Percentiles rank a stretch among this genome's conserved stretches.
phyloP scores from a whole-genome alignment of 441 rosid genomes.

The Pelargonium citronellum region DNA sequence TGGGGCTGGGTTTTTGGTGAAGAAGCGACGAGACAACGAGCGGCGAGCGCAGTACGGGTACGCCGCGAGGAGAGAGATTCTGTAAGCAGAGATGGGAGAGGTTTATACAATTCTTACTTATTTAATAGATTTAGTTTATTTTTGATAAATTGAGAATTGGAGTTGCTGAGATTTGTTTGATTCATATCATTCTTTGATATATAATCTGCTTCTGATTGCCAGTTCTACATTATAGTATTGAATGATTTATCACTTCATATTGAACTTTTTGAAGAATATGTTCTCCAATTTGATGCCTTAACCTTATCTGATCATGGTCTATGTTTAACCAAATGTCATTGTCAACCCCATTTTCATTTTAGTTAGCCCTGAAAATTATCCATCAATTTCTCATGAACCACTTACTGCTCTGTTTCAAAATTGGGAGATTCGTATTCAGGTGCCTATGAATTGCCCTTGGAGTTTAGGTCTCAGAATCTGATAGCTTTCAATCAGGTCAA shows the following conservation, averaged over 20 bases:
- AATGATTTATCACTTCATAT: background rate
- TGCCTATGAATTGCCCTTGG: too few relatives aligned
- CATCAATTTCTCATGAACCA: too few relatives aligned
- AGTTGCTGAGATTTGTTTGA: background rate
- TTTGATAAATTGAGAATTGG: too few relatives aligned
- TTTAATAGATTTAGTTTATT: too few relatives aligned
- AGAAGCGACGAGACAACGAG: slow-evolving; percentile 4
- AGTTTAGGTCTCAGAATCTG: too few relatives aligned
- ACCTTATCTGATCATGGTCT: background rate
- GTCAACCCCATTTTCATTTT: too few relatives aligned
- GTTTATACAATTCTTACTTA: background rate
- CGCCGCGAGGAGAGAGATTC: background rate
- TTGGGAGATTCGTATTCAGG: too few relatives aligned
- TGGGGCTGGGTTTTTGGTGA: background rate
- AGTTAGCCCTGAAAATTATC: too few relatives aligned
- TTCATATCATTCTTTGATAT: background rate
- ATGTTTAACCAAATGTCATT: too few relatives aligned
- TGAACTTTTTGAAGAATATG: background rate
- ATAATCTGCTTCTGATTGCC: background rate
- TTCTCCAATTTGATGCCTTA: background rate
- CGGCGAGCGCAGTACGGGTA: slow-evolving; percentile 4
- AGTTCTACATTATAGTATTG: background rate
- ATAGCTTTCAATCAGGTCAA: too few relatives aligned
- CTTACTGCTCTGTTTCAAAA: too few relatives aligned
- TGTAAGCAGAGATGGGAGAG: background rate